Conservation (phyloP, 202 grass and related monocot genomes). For the Tripidium arundinaceum region DNA sequence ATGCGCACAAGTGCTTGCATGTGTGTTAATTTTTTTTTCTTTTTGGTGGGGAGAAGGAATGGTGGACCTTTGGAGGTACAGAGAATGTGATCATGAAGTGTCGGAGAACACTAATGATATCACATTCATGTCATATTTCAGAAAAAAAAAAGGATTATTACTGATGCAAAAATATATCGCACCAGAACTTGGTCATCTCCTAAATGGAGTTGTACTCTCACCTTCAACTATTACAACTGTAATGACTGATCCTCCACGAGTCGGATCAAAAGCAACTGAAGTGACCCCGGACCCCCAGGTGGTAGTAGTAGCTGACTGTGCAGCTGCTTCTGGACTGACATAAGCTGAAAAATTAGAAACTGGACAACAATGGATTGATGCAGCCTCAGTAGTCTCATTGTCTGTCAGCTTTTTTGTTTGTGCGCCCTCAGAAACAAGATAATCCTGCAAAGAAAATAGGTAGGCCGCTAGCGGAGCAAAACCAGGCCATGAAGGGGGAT, state of each 20-base stretch:
- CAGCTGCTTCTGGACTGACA: slow-evolving; percentile 94
- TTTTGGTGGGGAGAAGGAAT: not conserved
- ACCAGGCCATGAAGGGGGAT: slow-evolving; percentile 76
- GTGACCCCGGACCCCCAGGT: slow-evolving; percentile 99
- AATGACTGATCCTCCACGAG: slow-evolving; percentile 86
- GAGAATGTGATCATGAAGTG: slow-evolving; percentile 4
- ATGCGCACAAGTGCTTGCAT: not conserved
- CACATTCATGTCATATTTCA: not conserved
- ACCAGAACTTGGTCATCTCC: slow-evolving; percentile 16
- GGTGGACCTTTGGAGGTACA: not conserved
- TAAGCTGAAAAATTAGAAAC: slow-evolving; percentile 99
- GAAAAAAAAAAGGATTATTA: not conserved
- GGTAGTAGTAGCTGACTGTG: slow-evolving; percentile 91
- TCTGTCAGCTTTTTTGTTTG: slow-evolving; percentile 67
- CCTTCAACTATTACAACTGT: slow-evolving; percentile 98
- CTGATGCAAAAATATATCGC: not conserved
- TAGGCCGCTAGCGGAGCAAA: slow-evolving; percentile 82
- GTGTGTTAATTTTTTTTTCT: not conserved
- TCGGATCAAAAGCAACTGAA: slow-evolving; percentile 99
- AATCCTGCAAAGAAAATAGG: slow-evolving; percentile 85
- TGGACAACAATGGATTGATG: slow-evolving; percentile 95
- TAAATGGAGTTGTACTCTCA: slow-evolving; percentile 24
- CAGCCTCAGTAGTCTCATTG: slow-evolving; percentile 59
- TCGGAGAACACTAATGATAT: not conserved
- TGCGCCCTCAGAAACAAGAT: slow-evolving; percentile 68